phyloP scores from a whole-genome alignment of 768 basidiomycete genomes.

The Lyophyllum semitale region DNA sequence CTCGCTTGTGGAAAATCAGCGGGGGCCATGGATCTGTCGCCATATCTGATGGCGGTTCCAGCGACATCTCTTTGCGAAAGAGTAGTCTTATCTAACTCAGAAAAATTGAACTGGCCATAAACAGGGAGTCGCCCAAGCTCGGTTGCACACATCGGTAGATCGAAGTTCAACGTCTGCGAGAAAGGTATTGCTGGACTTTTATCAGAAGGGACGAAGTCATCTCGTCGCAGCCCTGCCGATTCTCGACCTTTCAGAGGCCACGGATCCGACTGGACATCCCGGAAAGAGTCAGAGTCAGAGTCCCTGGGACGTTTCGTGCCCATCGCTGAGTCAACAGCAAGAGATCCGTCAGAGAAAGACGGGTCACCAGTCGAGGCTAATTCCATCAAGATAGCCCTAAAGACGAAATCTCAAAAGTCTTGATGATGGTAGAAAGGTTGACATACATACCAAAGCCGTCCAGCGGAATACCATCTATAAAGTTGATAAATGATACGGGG shows the following conservation, averaged over 20 bases:
- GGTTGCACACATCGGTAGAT: slow-evolving; percentile 56
- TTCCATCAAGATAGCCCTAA: slow-evolving; percentile 38
- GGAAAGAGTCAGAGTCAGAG: slow-evolving; percentile 3
- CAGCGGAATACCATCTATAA: slow-evolving; percentile 42
- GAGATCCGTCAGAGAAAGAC: slow-evolving; percentile 15
- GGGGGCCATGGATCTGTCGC: neutral
- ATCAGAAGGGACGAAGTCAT: slow-evolving; percentile 10
- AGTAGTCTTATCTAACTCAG: slow-evolving; percentile 22
- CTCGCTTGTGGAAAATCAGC: neutral
- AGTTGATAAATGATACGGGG: neutral
- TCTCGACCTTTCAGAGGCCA: slow-evolving; percentile 10
- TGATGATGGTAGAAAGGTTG: neutral
- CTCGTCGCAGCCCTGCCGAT: slow-evolving; percentile 29
- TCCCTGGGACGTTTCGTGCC: slow-evolving; percentile 21
- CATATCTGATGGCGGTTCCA: neutral
- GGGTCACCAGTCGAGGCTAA: slow-evolving; percentile 37
- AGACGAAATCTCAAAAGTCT: neutral
- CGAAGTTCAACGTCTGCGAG: slow-evolving; percentile 23
- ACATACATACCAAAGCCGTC: slow-evolving; percentile 36
- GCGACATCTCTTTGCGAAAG: neutral
- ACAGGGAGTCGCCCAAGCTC: slow-evolving; percentile 59
- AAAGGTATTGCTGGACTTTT: slow-evolving; percentile 15
- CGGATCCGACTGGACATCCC: neutral
- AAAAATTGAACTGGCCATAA: slow-evolving; percentile 42
- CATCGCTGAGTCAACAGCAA: neutral